Percentiles rank a stretch among this genome's conserved stretches.
phyloP scores from a whole-genome alignment of 805 yeast genomes.

The Lipomyces starkeyi region DNA sequence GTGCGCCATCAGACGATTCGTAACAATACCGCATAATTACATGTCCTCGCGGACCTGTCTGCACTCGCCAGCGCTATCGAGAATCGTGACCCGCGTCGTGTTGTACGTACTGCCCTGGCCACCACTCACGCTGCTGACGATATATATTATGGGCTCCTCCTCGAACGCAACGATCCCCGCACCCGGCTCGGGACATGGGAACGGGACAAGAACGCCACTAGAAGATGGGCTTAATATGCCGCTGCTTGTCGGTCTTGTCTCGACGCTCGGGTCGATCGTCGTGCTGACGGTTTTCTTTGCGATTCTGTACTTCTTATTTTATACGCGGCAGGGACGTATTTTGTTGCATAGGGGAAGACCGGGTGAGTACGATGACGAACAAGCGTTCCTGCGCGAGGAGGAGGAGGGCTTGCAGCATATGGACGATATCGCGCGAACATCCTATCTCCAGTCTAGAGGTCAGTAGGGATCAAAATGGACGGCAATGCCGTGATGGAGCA shows the following conservation, averaged over 20 bases:
- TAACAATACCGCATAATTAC: background rate
- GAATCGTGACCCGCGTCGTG: slow-evolving; percentile 2
- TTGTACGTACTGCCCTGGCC: slow-evolving; percentile 18
- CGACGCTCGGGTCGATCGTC: slow-evolving; percentile 46
- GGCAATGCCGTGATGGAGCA: background rate
- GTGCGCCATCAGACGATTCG: background rate
- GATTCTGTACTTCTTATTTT: slow-evolving; percentile 46
- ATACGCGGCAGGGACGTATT: slow-evolving; percentile 45
- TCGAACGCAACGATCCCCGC: background rate
- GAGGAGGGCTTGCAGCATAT: slow-evolving; percentile 69
- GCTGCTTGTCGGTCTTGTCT: slow-evolving; percentile 48
- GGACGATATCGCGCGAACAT: slow-evolving; percentile 57
- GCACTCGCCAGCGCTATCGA: slow-evolving; percentile 6
- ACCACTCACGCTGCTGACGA: slow-evolving; percentile 9
- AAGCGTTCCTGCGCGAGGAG: slow-evolving; percentile 64
- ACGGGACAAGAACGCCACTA: slow-evolving; percentile 11
- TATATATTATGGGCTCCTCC: slow-evolving; percentile 2
- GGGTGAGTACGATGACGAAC: slow-evolving; percentile 69
- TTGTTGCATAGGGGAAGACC: slow-evolving; percentile 54
- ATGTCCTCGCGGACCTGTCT: slow-evolving; percentile 6
- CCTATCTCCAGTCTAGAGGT: slow-evolving; percentile 70
- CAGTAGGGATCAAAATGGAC: background rate
- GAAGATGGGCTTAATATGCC: slow-evolving; percentile 46
- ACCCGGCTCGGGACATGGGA: background rate
- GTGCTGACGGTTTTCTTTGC: slow-evolving; percentile 44